phyloP scores from a whole-genome alignment of 148 eudicot genomes.

The Agrostemma githago region DNA sequence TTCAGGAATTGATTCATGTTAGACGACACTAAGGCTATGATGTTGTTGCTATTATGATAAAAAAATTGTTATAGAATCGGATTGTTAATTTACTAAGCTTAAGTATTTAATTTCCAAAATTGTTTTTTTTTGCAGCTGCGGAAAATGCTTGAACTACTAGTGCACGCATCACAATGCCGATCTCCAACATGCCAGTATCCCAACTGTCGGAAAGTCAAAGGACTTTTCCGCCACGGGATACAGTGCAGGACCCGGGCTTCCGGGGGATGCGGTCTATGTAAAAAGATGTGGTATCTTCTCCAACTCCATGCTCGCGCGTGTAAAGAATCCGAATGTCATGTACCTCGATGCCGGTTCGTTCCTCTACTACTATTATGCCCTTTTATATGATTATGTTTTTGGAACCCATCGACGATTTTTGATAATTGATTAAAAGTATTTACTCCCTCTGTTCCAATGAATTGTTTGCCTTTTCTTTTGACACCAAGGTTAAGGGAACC shows the following conservation, averaged over 20 bases:
- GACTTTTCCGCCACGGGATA: slow-evolving; percentile 95
- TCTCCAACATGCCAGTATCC: slow-evolving; percentile 74
- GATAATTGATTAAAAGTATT: no score
- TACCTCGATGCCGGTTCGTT: slow-evolving; percentile 94
- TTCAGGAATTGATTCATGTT: no score
- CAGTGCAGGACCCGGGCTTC: slow-evolving; percentile 75
- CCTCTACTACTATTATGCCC: neutral
- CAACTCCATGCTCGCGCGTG: slow-evolving; percentile 97
- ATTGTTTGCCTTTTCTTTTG: no score
- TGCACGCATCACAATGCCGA: slow-evolving; percentile 95
- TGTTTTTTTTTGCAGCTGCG: slow-evolving; percentile 52
- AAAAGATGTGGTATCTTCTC: slow-evolving; percentile 97
- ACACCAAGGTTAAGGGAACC: no score
- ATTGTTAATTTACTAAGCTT: no score
- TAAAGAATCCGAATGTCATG: slow-evolving; percentile 82
- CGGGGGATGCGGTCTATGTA: slow-evolving; percentile 88
- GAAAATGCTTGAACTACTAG: slow-evolving; percentile 94
- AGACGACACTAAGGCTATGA: no score
- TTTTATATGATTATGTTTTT: no score
- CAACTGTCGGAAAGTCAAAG: slow-evolving; percentile 89
- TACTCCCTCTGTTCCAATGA: no score
- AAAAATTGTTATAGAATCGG: no score
- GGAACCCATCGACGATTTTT: no score
- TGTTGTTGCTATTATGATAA: no score
- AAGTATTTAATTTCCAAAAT: no score